Evolutionary conservation across 495 filamentous ascomycete genomes (phyloP).

Genomic region (Penicillium dipodomyicola): DNA sequence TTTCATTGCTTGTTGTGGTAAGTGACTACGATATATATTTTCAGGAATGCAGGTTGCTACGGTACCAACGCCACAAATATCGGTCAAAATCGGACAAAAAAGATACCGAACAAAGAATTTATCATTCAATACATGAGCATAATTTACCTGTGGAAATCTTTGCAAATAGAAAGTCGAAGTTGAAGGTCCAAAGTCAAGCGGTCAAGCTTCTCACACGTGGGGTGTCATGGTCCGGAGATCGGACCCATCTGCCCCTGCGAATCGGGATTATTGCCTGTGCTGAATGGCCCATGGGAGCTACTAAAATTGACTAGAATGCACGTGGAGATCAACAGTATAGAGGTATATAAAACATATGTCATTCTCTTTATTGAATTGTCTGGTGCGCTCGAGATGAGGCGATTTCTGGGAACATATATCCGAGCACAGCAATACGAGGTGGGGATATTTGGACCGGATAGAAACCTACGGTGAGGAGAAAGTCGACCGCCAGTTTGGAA

Average conservation of each 20-base stretch:
- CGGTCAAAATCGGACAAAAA: neutral
- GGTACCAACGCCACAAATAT: neutral
- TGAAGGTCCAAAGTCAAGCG: conserved; percentile 14
- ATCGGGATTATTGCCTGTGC: conserved; percentile 11
- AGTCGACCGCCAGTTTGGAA: conserved; percentile 4
- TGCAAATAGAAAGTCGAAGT: neutral
- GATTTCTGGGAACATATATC: neutral
- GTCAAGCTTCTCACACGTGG: conserved; percentile 38
- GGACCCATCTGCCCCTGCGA: conserved; percentile 14
- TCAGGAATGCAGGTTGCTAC: neutral
- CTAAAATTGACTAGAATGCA: conserved; percentile 11
- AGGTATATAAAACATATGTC: neutral
- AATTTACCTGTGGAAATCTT: neutral
- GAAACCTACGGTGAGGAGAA: conserved; percentile 7
- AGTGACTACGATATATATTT: neutral
- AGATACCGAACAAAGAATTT: neutral
- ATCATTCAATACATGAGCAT: neutral
- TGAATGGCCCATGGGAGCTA: conserved; percentile 17
- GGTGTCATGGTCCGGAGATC: conserved; percentile 25
- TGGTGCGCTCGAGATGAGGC: neutral
- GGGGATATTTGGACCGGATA: neutral
- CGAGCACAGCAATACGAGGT: neutral
- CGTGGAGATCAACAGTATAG: conserved; percentile 6
- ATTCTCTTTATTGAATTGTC: neutral
- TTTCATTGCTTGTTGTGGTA: neutral